These are phyloP conservation scores for Cordyceps pruinosa DNA, from an alignment of 2,329 filamentous ascomycete genomes.

Conservation along the genomic window DNA sequence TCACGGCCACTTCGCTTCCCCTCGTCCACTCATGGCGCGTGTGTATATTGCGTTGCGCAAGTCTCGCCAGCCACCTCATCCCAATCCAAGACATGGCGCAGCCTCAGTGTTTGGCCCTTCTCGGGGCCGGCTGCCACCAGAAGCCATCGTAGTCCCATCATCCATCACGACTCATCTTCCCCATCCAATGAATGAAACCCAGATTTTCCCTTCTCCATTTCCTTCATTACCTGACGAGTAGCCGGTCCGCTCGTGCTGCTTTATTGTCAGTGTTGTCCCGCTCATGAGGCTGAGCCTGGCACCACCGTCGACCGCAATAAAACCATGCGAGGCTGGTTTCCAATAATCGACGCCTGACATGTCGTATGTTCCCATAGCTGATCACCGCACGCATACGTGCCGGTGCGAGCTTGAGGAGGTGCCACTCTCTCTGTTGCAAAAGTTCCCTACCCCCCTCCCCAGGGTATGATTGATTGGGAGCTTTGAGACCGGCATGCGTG, in stretches of 20 bases:
- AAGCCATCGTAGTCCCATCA: not conserved
- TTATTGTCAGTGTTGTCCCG: too few relatives aligned
- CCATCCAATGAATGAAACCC: too few relatives aligned
- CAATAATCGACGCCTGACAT: not conserved
- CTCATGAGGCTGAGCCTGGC: too few relatives aligned
- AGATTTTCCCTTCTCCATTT: too few relatives aligned
- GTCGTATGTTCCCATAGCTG: not conserved
- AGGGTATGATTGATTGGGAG: not conserved
- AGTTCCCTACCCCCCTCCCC: not conserved
- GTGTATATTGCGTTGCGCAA: not conserved
- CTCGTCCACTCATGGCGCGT: not conserved
- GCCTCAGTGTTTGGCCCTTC: not conserved
- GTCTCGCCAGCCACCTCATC: not conserved
- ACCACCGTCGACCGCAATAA: too few relatives aligned
- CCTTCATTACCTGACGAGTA: too few relatives aligned
- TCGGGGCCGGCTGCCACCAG: not conserved
- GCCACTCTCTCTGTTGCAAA: not conserved
- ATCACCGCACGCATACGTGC: too few relatives aligned
- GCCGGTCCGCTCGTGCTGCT: too few relatives aligned
- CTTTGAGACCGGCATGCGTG: not conserved
- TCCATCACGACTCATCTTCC: not conserved
- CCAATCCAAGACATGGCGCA: not conserved
- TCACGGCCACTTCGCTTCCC: not conserved
- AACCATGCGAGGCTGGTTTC: not conserved
- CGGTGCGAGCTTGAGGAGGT: not conserved